Base-by-base conservation (phyloP, 345 rosid genomes). In the Toxicodendron radicans region DNA sequence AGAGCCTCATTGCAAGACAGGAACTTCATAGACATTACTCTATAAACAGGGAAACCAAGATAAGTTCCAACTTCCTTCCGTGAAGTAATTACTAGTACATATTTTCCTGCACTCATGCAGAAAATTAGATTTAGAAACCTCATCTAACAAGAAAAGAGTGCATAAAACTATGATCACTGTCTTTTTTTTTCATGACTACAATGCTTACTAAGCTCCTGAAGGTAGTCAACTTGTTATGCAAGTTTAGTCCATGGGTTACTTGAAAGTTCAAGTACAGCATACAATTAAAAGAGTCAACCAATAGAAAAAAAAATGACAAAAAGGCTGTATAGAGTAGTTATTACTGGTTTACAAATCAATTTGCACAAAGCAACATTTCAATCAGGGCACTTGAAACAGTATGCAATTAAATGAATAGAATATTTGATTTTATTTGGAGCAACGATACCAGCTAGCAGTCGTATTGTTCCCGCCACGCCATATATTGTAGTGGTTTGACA, bases 381-480 rank as follows among this genome's bases (percentile, higher is more conserved):
- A 60, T 30, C 32, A 18, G 14, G 7, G 45, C 38, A 10, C 32
- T 20, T 11, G 5, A 10, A 16, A 23, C 63, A 35, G 43, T 14
- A 33, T 59, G 35, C 63, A 54, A 1, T 52, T 16, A 68, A 16
- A 43, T 74, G 16, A 71, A 74, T 21, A 38, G 14, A 63, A 43
- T 52, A 61, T 58, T 52, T 72, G 7, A 57, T 14, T 18, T 67
- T 33, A 74, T 53, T 33, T 20, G 23, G 13, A 58, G 33, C 58
- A 73, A 70, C 14, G 8, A 43, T 79, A 95, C 99, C 99, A 79
- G 97, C 94, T 49, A 92, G 79, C 75, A 95, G 84, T 78, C 93
- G 82, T 80, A 95, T 95, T 56, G 93, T 89, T 76, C 97, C 99
- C 46, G 83, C 98, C 10, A 95, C 94, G 1, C 99, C 99, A 52